A percentile compares a stretch with the other conserved stretches of the same genome.
phyloP scores from a whole-genome alignment of 257 asterid genomes.

The Voacanga thouarsii region DNA sequence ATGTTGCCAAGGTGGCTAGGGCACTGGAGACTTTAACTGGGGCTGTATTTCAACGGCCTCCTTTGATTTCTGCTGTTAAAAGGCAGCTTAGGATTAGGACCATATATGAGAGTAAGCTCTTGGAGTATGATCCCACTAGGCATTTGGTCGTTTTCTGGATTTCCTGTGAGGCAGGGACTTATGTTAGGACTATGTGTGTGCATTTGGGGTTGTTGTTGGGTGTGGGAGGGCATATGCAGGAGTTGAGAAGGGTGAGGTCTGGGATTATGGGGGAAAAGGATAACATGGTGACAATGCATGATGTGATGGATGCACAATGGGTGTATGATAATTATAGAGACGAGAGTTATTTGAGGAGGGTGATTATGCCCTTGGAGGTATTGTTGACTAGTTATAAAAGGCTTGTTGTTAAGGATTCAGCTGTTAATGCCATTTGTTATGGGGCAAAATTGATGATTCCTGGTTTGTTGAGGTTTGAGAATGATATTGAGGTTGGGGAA shows the following conservation, averaged over 20 bases:
- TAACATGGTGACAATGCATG: constrained; percentile 97
- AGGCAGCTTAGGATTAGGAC: constrained; percentile 94
- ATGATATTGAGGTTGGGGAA: constrained; percentile 79
- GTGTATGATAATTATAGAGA: constrained; percentile 73
- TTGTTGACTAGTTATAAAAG: constrained; percentile 82
- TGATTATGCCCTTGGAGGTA: constrained; percentile 86
- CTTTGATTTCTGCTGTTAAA: constrained; percentile 87
- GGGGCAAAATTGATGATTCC: constrained; percentile 97
- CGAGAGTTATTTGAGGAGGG: constrained; percentile 88
- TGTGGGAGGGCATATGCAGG: constrained; percentile 96
- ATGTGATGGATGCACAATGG: constrained; percentile 96
- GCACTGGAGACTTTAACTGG: constrained; percentile 88
- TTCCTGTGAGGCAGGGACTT: constrained; percentile 95
- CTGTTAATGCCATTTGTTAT: constrained; percentile 90
- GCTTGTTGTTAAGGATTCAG: constrained; percentile 89
- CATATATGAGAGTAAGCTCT: constrained; percentile 82
- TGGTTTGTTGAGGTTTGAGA: constrained; percentile 85
- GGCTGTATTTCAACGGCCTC: constrained; percentile 93
- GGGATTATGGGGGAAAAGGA: constrained; percentile 94
- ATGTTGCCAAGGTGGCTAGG: constrained; percentile 66
- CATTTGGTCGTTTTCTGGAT: constrained; percentile 95
- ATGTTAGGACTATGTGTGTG: constrained; percentile 90
- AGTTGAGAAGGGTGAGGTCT: constrained; percentile 76
- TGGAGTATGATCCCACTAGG: constrained; percentile 71
- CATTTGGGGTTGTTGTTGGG: constrained; percentile 92